Percentiles rank a stretch among this genome's conserved stretches.
These are phyloP conservation scores for Cladosporium sp. DNA, from an alignment of 2,329 filamentous ascomycete species.

Conservation along the genomic window DNA sequence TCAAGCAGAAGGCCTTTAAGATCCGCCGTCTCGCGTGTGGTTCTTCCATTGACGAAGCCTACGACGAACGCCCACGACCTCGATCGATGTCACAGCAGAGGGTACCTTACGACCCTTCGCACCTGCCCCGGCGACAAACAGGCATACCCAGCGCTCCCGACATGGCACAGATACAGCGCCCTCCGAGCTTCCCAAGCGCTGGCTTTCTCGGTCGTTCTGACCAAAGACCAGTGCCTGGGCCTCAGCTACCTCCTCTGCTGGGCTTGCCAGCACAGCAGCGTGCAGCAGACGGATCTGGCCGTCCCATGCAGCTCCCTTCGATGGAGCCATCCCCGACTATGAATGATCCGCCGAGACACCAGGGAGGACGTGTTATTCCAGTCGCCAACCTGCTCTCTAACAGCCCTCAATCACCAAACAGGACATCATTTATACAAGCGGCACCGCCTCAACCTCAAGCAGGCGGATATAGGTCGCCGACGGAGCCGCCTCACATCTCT, in stretches of 20 bases:
- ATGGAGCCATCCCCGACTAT: slow-evolving; percentile 35
- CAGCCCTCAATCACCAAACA: slow-evolving; percentile 13
- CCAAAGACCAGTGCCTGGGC: slow-evolving; percentile 37
- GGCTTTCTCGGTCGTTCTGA: slow-evolving; percentile 36
- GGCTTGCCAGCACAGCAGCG: slow-evolving; percentile 11
- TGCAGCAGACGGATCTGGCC: slow-evolving; percentile 6
- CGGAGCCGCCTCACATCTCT: not conserved
- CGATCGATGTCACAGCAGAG: slow-evolving; percentile 24
- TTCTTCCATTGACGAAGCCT: not conserved
- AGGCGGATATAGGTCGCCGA: slow-evolving; percentile 12
- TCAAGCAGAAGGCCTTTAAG: not conserved
- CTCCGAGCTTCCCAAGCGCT: slow-evolving; percentile 37
- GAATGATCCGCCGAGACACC: slow-evolving; percentile 4
- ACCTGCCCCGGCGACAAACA: slow-evolving; percentile 7
- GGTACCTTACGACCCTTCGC: slow-evolving; percentile 8
- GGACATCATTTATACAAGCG: slow-evolving; percentile 33
- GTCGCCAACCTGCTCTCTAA: slow-evolving; percentile 25
- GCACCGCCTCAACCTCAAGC: slow-evolving; percentile 9
- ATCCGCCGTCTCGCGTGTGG: not conserved
- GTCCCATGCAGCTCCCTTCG: slow-evolving; percentile 31
- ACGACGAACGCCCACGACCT: not conserved
- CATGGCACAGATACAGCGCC: slow-evolving; percentile 45
- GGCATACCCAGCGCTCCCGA: slow-evolving; percentile 23
- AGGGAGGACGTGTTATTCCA: slow-evolving; percentile 14
- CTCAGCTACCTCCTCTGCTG: slow-evolving; percentile 35